phyloP scores from a whole-genome alignment of 2,329 filamentous ascomycete genomes.

The Ambrosiella beaveri region DNA sequence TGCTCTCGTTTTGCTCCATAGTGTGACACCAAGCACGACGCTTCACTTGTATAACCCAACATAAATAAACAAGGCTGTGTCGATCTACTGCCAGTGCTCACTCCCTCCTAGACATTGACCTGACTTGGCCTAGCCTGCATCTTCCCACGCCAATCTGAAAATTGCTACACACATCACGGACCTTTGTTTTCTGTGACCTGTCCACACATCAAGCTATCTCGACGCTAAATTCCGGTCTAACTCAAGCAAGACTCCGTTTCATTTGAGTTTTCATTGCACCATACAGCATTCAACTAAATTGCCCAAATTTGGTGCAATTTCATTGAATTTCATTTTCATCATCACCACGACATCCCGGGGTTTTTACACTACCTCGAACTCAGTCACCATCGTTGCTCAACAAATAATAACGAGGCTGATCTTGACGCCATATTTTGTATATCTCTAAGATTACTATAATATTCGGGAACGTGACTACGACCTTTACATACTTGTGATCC shows the following conservation, averaged over 20 bases:
- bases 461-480: background rate
- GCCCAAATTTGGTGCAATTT: background rate
- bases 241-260: no score
- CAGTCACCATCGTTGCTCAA: background rate
- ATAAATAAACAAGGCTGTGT: constrained; percentile 1
- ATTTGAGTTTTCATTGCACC: background rate
- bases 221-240: no score
- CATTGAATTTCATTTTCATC: background rate
- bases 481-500: background rate
- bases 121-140: background rate
- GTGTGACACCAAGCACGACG: background rate
- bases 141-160: background rate
- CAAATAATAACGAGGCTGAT: background rate
- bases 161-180: background rate
- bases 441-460: background rate
- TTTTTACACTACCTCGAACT: background rate
- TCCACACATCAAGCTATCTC: background rate
- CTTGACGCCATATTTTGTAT: background rate
- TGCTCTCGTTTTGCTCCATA: background rate
- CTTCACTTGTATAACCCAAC: background rate
- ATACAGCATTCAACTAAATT: no score
- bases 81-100: background rate
- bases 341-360: background rate
- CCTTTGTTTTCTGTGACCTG: background rate
- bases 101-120: background rate